A percentile compares a stretch with the other conserved stretches of the same genome.
phyloP scores from a whole-genome alignment of 139 green algal genomes.

The Coelastrella sp. region DNA sequence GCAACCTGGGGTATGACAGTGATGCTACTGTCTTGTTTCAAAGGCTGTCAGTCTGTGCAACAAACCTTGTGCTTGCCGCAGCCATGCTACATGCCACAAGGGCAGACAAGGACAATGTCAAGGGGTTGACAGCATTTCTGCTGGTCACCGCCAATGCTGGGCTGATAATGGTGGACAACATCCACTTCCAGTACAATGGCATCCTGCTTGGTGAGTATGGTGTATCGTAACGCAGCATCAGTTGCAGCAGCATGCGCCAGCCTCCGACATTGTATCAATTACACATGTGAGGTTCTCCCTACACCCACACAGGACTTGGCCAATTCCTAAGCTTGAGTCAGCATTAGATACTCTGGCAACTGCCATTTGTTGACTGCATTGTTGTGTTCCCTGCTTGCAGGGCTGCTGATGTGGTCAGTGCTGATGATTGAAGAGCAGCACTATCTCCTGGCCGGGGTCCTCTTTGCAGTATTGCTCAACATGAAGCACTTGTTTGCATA shows the following conservation, averaged over 20 bases:
- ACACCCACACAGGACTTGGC: no score
- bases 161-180: constrained; percentile 96
- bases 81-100: constrained; percentile 52
- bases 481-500: constrained; percentile 96
- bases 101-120: not conserved
- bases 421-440: constrained; percentile 46
- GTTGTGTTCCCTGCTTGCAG: constrained; percentile 48
- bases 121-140: constrained; percentile 53
- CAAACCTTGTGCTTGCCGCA: constrained; percentile 70
- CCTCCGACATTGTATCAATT: no score
- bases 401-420: constrained; percentile 80
- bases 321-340: not conserved
- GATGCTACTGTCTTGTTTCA: constrained; percentile 82
- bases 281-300: no score
- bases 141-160: constrained; percentile 73
- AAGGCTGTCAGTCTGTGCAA: constrained; percentile 77
- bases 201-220: constrained; percentile 82
- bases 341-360: not conserved
- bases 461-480: constrained; percentile 92
- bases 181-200: constrained; percentile 99
- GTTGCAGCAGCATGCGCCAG: not conserved
- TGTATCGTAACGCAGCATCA: no score
- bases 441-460: constrained; percentile 51
- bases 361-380: not conserved
- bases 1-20: constrained; percentile 81